Evolutionary conservation across 2,329 filamentous ascomycete species (phyloP).

Genomic region (Neonectria sp.): DNA sequence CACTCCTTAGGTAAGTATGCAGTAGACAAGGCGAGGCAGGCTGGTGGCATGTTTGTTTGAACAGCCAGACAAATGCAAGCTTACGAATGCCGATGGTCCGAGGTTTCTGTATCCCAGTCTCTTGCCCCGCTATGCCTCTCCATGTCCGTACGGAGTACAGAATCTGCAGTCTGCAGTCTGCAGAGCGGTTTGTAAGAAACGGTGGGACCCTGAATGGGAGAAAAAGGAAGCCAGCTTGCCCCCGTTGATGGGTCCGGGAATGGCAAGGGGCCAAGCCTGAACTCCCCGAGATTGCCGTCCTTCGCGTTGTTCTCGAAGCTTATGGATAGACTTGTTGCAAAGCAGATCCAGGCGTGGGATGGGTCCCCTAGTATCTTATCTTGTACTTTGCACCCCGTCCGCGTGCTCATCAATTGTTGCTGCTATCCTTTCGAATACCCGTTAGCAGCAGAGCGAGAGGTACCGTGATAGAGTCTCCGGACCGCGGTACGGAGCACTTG

Average conservation of each 20-base stretch:
- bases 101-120: not conserved
- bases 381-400: not conserved
- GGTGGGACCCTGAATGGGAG: conserved; percentile 5
- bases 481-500: not conserved
- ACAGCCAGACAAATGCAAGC: conserved; percentile 2
- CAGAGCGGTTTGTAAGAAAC: conserved; percentile 1
- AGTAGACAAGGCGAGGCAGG: not conserved
- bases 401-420: not conserved
- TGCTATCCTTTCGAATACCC: not conserved
- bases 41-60: not conserved
- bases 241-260: conserved; percentile 19
- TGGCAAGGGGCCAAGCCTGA: conserved; percentile 15
- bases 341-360: conserved; percentile 5
- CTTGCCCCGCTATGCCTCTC: not conserved
- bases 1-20: not conserved
- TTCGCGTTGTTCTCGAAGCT: conserved; percentile 19
- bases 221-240: conserved; percentile 7
- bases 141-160: not conserved
- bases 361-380: not conserved
- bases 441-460: not conserved
- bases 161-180: not conserved
- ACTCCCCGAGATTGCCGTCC: conserved; percentile 27
- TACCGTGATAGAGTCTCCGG: not conserved
- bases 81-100: conserved; percentile 26
- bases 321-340: conserved; percentile 14